Conservation (phyloP, 2,329 filamentous ascomycete species). For the Talaromyces sp. region DNA sequence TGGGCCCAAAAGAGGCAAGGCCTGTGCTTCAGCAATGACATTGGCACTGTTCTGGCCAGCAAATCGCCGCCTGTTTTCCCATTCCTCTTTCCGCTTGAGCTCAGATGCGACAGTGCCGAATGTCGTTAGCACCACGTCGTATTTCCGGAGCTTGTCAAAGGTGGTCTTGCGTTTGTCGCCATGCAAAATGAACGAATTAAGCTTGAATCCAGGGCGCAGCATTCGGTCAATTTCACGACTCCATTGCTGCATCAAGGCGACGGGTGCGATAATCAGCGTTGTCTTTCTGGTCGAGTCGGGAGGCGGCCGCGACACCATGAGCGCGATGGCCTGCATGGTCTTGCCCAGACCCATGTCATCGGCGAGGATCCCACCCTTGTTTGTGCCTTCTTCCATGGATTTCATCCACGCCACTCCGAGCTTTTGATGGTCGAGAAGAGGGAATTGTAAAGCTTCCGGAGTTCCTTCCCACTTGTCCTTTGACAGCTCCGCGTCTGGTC, state of each 20-base stretch:
- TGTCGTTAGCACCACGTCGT: conserved; percentile 73
- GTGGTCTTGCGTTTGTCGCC: conserved; percentile 51
- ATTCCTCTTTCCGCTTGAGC: conserved; percentile 54
- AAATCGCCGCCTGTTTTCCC: conserved; percentile 46
- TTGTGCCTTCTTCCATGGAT: conserved; percentile 63
- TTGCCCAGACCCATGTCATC: conserved; percentile 84
- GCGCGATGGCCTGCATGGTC: conserved; percentile 73
- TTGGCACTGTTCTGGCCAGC: conserved; percentile 33
- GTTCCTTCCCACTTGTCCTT: conserved; percentile 61
- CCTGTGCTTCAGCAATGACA: conserved; percentile 24
- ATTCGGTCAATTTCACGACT: conserved; percentile 70
- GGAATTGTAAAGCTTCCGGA: conserved; percentile 61
- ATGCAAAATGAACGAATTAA: conserved; percentile 67
- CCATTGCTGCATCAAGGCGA: conserved; percentile 80
- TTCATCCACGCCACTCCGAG: conserved; percentile 72
- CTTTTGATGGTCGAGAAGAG: conserved; percentile 76
- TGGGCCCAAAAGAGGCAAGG: conserved; percentile 56
- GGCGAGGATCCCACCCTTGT: conserved; percentile 70
- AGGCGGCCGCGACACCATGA: conserved; percentile 66
- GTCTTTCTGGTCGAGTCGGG: conserved; percentile 58
- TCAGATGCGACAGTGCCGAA: conserved; percentile 68
- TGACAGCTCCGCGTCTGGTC: conserved; percentile 62
- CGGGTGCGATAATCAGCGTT: conserved; percentile 75
- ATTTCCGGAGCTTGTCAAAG: conserved; percentile 58
- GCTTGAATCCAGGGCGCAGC: conserved; percentile 52